Conservation (phyloP, 2,329 filamentous ascomycete species). For the Fusarium clavum region DNA sequence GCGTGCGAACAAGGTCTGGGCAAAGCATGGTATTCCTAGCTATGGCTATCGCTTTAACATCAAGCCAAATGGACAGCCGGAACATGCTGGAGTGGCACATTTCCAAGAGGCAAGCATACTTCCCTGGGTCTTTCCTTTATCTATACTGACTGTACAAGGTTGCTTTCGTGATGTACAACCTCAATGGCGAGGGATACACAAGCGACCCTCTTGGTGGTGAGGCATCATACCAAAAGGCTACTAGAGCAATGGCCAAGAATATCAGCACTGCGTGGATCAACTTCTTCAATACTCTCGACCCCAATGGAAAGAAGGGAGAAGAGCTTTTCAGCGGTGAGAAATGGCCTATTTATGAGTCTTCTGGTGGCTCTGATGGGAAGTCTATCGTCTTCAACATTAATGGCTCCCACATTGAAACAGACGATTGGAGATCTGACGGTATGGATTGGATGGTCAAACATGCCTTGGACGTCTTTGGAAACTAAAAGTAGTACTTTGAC, state of each 20-base stretch:
- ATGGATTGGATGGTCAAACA: constrained; percentile 49
- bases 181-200: constrained; percentile 48
- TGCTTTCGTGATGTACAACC: constrained; percentile 56
- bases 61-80: constrained; percentile 42
- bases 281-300: constrained; percentile 44
- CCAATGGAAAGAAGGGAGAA: constrained; percentile 40
- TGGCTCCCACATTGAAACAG: constrained; percentile 44
- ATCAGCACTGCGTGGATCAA: constrained; percentile 51
- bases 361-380: constrained; percentile 35
- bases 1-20: constrained; percentile 46
- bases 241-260: constrained; percentile 42
- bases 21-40: constrained; percentile 41
- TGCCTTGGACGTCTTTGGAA: constrained; percentile 46
- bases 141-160: constrained; percentile 42
- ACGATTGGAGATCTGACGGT: constrained; percentile 47
- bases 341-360: constrained; percentile 47
- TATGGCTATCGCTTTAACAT: constrained; percentile 52
- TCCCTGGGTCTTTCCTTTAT: too few relatives aligned
- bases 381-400: constrained; percentile 47
- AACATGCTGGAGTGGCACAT: constrained; percentile 47
- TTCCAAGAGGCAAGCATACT: constrained; percentile 51
- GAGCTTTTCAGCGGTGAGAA: not conserved
- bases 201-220: constrained; percentile 49
- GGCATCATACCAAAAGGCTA: constrained; percentile 42
- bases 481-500: constrained; percentile 1